These are phyloP conservation scores for Gryganskiella cystojenkinii DNA, from an alignment of 192 early-diverging fungal species.

Conservation along the genomic window DNA sequence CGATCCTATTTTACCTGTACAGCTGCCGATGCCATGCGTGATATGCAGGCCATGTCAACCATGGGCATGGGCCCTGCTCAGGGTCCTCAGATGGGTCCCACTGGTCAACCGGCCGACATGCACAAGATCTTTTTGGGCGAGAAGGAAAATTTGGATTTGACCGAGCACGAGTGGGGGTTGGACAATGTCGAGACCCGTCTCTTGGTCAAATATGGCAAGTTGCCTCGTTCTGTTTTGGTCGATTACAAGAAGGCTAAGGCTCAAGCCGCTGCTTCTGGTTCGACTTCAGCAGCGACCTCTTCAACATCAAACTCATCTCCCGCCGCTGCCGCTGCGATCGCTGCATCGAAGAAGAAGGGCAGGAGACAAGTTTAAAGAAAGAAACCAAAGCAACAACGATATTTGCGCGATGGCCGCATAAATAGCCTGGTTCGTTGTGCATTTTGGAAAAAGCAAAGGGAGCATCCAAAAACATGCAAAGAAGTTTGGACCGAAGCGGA, in stretches of 20 bases:
- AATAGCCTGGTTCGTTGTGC: too few relatives aligned
- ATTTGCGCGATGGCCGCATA: too few relatives aligned
- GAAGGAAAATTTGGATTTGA: conserved; percentile 87
- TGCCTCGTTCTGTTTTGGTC: conserved; percentile 33
- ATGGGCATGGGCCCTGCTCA: conserved; percentile 79
- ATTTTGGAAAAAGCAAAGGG: too few relatives aligned
- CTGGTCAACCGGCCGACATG: conserved; percentile 86
- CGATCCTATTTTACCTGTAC: too few relatives aligned
- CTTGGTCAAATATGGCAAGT: conserved; percentile 80
- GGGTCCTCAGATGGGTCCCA: conserved; percentile 58
- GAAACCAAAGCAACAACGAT: neutral
- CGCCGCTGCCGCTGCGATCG: conserved; percentile 12
- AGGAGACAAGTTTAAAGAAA: conserved; percentile 31
- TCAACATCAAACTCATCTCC: conserved; percentile 15
- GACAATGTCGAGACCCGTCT: conserved; percentile 84
- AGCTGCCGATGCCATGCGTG: conserved; percentile 85
- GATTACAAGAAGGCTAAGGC: conserved; percentile 39
- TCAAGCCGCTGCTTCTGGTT: neutral
- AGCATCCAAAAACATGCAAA: neutral
- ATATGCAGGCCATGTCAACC: conserved; percentile 92
- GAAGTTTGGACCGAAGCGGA: too few relatives aligned
- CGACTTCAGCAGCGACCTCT: neutral
- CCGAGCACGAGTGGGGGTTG: conserved; percentile 84
- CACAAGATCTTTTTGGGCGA: conserved; percentile 89
- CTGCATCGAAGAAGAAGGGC: conserved; percentile 49